Conservation (phyloP, 805 yeast species). For the Ogataea populi-albae region DNA sequence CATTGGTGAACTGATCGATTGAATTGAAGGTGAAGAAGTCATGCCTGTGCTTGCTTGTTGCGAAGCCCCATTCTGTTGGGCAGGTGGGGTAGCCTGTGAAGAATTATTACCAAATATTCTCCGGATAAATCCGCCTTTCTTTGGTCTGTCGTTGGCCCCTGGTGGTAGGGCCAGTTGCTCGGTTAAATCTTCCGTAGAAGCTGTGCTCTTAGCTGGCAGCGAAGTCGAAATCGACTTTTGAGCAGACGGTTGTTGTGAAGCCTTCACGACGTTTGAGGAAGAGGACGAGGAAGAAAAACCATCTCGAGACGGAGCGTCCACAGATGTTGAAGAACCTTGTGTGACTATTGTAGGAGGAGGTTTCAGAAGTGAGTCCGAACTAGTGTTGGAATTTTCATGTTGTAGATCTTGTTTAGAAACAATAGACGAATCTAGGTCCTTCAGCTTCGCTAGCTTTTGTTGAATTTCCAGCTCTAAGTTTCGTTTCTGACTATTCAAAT, state of each 20-base stretch:
- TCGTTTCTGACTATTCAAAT: slow-evolving; percentile 45
- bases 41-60: slow-evolving; percentile 7
- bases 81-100: not conserved
- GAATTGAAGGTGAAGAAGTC: slow-evolving; percentile 19
- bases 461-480: slow-evolving; percentile 45
- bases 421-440: slow-evolving; percentile 12
- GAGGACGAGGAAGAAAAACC: slow-evolving; percentile 5
- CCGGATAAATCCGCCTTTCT: slow-evolving; percentile 28
- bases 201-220: slow-evolving; percentile 1
- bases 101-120: slow-evolving; percentile 28
- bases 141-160: slow-evolving; percentile 15
- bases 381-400: slow-evolving; percentile 7
- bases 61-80: slow-evolving; percentile 2
- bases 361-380: slow-evolving; percentile 11
- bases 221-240: slow-evolving; percentile 1
- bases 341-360: slow-evolving; percentile 11
- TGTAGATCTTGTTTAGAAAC: slow-evolving; percentile 4
- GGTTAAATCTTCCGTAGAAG: slow-evolving; percentile 14
- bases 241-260: slow-evolving; percentile 1
- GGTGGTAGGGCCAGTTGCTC: not conserved
- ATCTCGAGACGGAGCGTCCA: slow-evolving; percentile 7
- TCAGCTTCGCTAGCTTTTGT: slow-evolving; percentile 19
- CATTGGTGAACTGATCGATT: slow-evolving; percentile 31
- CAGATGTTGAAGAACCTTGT: slow-evolving; percentile 10
- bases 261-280: no score